Percentiles rank a stretch among this genome's conserved stretches.
These are phyloP conservation scores for Cladorrhinum samala DNA, from an alignment of 495 filamentous ascomycete species.

Conservation along the genomic window DNA sequence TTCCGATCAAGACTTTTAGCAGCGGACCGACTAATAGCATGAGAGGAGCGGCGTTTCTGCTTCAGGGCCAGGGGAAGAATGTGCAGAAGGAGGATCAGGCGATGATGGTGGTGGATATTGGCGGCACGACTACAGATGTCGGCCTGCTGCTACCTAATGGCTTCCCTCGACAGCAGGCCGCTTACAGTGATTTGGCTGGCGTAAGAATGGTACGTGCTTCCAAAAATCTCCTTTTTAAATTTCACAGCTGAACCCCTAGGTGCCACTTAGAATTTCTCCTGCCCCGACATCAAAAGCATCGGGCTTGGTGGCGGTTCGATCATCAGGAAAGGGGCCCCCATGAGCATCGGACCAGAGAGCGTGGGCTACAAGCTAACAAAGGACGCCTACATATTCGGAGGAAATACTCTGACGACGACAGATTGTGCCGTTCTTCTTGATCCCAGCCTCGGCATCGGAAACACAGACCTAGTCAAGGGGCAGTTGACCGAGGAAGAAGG, in stretches of 20 bases:
- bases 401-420: slow-evolving; percentile 42
- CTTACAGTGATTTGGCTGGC: slow-evolving; percentile 38
- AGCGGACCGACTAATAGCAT: slow-evolving; percentile 53
- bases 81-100: slow-evolving; percentile 15
- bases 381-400: slow-evolving; percentile 47
- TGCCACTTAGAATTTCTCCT: slow-evolving; percentile 34
- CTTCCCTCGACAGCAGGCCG: slow-evolving; percentile 39
- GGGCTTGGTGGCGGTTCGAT: slow-evolving; percentile 50
- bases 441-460: slow-evolving; percentile 25
- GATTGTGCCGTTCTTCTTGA: slow-evolving; percentile 41
- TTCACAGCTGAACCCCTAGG: background rate
- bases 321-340: slow-evolving; percentile 31
- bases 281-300: slow-evolving; percentile 44
- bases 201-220: slow-evolving; percentile 30
- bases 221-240: background rate
- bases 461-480: slow-evolving; percentile 12
- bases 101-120: slow-evolving; percentile 46
- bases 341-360: slow-evolving; percentile 49
- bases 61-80: slow-evolving; percentile 20
- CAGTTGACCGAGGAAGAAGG: slow-evolving; percentile 13
- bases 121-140: slow-evolving; percentile 46
- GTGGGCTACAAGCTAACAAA: slow-evolving; percentile 48
- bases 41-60: slow-evolving; percentile 49
- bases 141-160: slow-evolving; percentile 37
- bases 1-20: slow-evolving; percentile 51